A percentile compares a stretch with the other conserved stretches of the same genome.
Evolutionary conservation across 768 basidiomycete genomes (phyloP).

Genomic region (Inosperma sp.): DNA sequence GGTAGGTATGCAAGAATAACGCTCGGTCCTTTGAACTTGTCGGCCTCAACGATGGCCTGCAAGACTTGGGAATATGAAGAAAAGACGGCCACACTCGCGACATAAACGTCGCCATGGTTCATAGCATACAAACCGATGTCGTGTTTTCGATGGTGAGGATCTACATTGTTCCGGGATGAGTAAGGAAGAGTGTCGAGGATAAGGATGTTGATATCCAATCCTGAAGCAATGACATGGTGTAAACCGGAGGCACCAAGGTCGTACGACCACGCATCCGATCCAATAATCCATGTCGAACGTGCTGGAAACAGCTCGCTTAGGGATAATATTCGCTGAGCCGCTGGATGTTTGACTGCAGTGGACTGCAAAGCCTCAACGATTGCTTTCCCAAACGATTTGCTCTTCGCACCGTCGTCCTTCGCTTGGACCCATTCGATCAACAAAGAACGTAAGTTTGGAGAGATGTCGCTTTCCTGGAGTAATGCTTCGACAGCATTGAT

Average conservation of each 20-base stretch:
- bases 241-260: slow-evolving; percentile 94
- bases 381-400: slow-evolving; percentile 52
- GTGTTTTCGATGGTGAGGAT: slow-evolving; percentile 80
- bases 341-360: slow-evolving; percentile 33
- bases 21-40: slow-evolving; percentile 82
- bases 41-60: slow-evolving; percentile 88
- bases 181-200: slow-evolving; percentile 93
- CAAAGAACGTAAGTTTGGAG: slow-evolving; percentile 59
- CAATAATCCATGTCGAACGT: slow-evolving; percentile 91
- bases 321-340: slow-evolving; percentile 53
- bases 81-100: slow-evolving; percentile 93
- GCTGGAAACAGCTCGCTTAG: slow-evolving; percentile 60
- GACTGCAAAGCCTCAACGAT: slow-evolving; percentile 50
- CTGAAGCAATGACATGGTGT: slow-evolving; percentile 90
- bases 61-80: slow-evolving; percentile 93
- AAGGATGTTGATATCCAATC: slow-evolving; percentile 90
- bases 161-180: slow-evolving; percentile 63
- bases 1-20: slow-evolving; percentile 94
- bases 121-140: slow-evolving; percentile 97
- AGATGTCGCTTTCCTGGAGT: slow-evolving; percentile 47
- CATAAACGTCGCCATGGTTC: slow-evolving; percentile 97
- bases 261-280: slow-evolving; percentile 97
- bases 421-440: slow-evolving; percentile 77
- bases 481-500: slow-evolving; percentile 59
- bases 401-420: slow-evolving; percentile 66